Evolutionary conservation across 805 yeast genomes (phyloP).

Genomic region (Wickerhamiella domercqiae): DNA sequence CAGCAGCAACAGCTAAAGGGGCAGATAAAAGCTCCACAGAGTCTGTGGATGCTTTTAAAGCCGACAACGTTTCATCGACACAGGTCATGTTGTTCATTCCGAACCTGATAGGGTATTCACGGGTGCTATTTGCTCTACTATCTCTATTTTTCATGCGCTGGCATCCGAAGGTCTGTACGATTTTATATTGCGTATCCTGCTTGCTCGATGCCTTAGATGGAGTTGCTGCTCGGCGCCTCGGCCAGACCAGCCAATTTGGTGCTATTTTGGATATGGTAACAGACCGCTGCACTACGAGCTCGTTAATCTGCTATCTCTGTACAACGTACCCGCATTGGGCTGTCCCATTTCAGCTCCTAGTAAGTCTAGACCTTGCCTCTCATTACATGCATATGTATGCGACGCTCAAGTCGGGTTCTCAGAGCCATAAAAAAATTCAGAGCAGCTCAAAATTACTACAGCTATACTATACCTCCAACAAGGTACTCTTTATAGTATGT

Average conservation of each 20-base stretch:
- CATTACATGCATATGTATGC: constrained; percentile 99
- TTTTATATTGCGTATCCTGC: constrained; percentile 74
- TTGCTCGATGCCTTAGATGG: constrained; percentile 94
- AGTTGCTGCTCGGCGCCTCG: constrained; percentile 73
- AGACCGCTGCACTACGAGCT: constrained; percentile 90
- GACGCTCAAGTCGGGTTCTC: constrained; percentile 60
- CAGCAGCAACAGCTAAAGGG: no score
- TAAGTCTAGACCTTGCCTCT: constrained; percentile 68
- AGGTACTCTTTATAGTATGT: constrained; percentile 74
- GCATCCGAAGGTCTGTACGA: constrained; percentile 67
- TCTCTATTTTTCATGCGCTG: constrained; percentile 70
- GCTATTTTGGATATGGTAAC: constrained; percentile 98
- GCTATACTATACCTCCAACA: constrained; percentile 75
- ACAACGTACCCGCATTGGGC: constrained; percentile 60
- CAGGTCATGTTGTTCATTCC: constrained; percentile 73
- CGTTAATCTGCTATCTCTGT: constrained; percentile 76
- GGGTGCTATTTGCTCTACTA: constrained; percentile 67
- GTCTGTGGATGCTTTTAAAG: no score
- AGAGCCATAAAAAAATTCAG: constrained; percentile 71
- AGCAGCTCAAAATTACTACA: constrained; percentile 58
- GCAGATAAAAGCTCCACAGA: no score
- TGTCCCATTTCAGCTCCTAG: constrained; percentile 64
- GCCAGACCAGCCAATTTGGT: constrained; percentile 85
- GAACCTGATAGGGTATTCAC: constrained; percentile 74
- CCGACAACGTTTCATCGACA: constrained; percentile 15